Base-by-base conservation (phyloP, 306 rosid species). In the Cicer yamashitae region DNA sequence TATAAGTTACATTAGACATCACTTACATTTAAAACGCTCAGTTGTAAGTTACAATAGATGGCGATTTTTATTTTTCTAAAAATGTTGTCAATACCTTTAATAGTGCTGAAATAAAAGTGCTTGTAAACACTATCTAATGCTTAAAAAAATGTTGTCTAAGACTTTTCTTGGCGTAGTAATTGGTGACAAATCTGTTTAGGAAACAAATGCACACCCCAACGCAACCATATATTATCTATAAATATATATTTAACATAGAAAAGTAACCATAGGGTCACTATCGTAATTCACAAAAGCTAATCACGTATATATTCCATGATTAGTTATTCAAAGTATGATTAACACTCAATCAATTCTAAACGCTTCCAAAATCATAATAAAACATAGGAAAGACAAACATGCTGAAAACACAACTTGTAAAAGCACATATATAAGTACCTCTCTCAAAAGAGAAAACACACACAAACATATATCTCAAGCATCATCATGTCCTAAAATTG, bases 401-500 rank as follows among this genome's bases (percentile, higher is more conserved):
- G 8, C 63, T 14, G 38, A 75, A 60, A 74, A 60, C 56, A 54
- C 50, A 58, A 65, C 62, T 71, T 34, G 34, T 51, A 57, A 79
- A 71, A 75, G 64, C 50, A 79, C 64, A 22, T 46, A 40, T 43
- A 20, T 10, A 38, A 47, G 53, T 46, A 25, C 41, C 30, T 30
- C 52, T 22, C 41, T 39, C 22, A 80, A 47, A 39, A 40, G 39
- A 1, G 39, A 12, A 51, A 46, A 66, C 39, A 34, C 38, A 18
- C 43, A 77, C 53, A 20, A 7, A 50, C 46, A 13, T 11, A 67
- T 7, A 12, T 51, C 38, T 77, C 70, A 77, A 70, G 79, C 79
- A 65, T 78, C 84, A 20, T 59, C 74, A 0, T 74, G 77, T 78
- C 86, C 88, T n/a, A 78, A 37, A 12, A 82, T 78, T 0, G 79